Conservation (phyloP, 345 rosid genomes). For the Carallia brachiata region DNA sequence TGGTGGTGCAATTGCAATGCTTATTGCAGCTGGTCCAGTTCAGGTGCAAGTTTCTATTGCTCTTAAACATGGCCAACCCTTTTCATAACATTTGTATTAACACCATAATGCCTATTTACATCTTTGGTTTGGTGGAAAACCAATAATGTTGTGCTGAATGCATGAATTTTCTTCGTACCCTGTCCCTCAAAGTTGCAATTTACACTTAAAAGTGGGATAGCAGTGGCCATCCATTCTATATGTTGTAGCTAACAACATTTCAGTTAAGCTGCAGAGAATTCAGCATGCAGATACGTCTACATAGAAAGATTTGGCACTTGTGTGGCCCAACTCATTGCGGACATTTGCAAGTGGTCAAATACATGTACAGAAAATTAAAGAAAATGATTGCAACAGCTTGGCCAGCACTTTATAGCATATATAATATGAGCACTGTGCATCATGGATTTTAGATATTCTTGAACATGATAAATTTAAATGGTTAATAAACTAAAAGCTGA, state of each 20-base stretch:
- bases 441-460: background rate
- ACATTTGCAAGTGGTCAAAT: background rate
- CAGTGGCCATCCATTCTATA: background rate
- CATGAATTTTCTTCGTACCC: background rate
- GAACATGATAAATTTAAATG: background rate
- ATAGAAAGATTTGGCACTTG: background rate
- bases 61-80: background rate
- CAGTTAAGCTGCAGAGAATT: background rate
- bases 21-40: conserved; percentile 75
- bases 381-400: background rate
- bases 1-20: conserved; percentile 83
- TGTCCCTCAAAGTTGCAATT: background rate
- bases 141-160: too few species aligned
- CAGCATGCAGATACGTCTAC: background rate
- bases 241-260: background rate
- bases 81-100: too few species aligned
- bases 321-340: background rate
- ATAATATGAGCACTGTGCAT: background rate
- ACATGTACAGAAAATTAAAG: background rate
- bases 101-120: too few species aligned
- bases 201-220: background rate
- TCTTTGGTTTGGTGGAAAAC: too few species aligned
- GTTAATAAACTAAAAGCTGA: background rate
- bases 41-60: conserved; percentile 50
- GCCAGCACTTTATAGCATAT: background rate